phyloP scores from a whole-genome alignment of 202 grass and related monocot genomes.

The Alloteropsis angusta region DNA sequence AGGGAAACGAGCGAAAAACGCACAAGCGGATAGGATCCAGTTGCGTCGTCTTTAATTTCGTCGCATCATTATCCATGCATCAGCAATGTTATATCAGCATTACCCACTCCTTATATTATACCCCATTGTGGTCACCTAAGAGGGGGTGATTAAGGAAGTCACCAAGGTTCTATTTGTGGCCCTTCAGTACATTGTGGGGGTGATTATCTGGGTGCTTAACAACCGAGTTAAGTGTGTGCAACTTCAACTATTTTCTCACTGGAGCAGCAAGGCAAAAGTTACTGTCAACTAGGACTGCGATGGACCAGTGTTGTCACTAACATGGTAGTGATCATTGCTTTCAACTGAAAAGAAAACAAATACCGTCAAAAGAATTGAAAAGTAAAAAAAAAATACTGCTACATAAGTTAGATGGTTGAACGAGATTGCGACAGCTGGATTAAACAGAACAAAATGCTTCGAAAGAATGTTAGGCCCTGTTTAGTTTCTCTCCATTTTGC shows the following conservation, averaged over 20 bases:
- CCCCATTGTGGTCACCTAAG: background rate
- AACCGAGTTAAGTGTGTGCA: too few relatives aligned
- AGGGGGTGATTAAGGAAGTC: slow-evolving; percentile 7
- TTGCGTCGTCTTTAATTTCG: background rate
- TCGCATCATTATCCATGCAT: background rate
- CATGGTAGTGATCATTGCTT: background rate
- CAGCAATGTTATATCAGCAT: slow-evolving; percentile 16
- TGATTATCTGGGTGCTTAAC: too few relatives aligned
- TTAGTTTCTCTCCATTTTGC: too few relatives aligned
- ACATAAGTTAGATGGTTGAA: background rate
- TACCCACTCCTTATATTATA: background rate
- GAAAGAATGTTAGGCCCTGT: background rate
- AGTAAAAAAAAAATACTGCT: background rate
- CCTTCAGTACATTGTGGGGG: too few relatives aligned
- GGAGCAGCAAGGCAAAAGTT: background rate
- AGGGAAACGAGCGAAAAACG: slow-evolving; percentile 12
- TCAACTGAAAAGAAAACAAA: background rate
- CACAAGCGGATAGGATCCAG: background rate
- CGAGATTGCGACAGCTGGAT: background rate
- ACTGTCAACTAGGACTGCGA: background rate
- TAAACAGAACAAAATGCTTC: background rate
- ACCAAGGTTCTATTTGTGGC: background rate
- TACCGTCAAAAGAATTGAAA: too few relatives aligned
- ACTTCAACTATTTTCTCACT: background rate
- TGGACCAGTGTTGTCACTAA: background rate